Evolutionary conservation across 805 yeast genomes (phyloP), one percentile per base, ranked within the genome.

Genomic region (Teunomyces tritomae): DNA sequence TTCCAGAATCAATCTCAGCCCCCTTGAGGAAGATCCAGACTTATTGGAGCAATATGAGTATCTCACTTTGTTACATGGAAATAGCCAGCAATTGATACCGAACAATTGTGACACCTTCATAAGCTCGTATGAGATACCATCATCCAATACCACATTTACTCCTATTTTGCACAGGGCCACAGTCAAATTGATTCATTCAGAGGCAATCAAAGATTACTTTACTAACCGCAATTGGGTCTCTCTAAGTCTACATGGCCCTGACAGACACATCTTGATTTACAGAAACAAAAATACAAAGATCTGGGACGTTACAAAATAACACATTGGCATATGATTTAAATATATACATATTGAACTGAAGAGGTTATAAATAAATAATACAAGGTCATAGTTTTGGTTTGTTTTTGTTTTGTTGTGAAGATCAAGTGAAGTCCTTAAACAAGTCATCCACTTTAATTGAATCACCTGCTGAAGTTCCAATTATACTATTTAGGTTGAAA

Each of bases 31-130:
- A 41, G 41, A 28, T n/a, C 42, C 45, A 10, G 57, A 56, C 27
- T n/a, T 37, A 3, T 20, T 36, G 17, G 59, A 55, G 8, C 28
- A 52, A 3, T 55, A 57, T 48, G 65, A 61, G 45, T 59, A 56
- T 42, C 48, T 61, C 20, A 33, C 48, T 5, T 45, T 61, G 28
- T 36, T 57, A 20, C 53, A 55, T 30, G 10, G 56, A 9, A 55
- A 58, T 30, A 56, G 59, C 36, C 11, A 49, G 6, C 60, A 50
- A 44, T 45, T 58, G 42, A 20, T 50, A 14, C 49, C 49, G 5
- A 35, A 34, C 27, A 40, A 13, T 8, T 40, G 41, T 4, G 45
- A 50, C 27, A 20, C 44, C 1, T 49, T 39, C 32, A 39, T 53
- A 14, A 50, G 49, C 29, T 14, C 49, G 7, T 50, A 48, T 29